Base-by-base conservation (phyloP, 1,284 basidiomycete genomes). In the Leccinum insolens region DNA sequence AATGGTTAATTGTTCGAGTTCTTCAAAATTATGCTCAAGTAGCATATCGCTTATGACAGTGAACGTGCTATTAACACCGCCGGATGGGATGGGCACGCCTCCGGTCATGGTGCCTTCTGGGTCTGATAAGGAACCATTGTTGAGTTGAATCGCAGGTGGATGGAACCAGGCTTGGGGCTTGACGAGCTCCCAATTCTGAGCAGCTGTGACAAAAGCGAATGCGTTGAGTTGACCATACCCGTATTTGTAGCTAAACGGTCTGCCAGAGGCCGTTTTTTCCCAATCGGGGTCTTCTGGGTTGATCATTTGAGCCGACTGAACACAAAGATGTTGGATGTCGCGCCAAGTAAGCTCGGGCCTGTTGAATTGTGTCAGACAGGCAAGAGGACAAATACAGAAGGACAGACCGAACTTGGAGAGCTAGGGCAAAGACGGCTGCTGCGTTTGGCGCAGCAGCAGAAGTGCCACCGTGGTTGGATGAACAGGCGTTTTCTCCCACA, bases 401-500 rank as follows among this genome's bases (percentile, higher is more conserved):
- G 52, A 81, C 89, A 69, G 72, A 94, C 93, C 95, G 87, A 62
- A 86, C 92, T 80, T 95, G 85, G 12, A 98, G 82, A 4, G 95
- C 95, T 12, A 98, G 86, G 17, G 95, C 94, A 77, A 96, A 91
- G 57, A 98, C 93, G 31, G 94, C 96, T 12, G 90, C 95, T 39
- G 94, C 97, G 65, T 99, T 94, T 1, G 98, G 98, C 3, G 98
- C 98, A 4, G 98, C 98, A 20, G 98, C 98, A 20, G 96, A 98
- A 1, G 98, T 99, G 17, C 98, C 98, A 22, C 98, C 98, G 76
- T 99, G 98, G 1, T 82, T 85, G 61, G 85, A 85, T 1, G 96
- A 88, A 79, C 98, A 99, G 69, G 89, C 86, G 72, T 94, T 88
- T 77, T 93, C 88, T 7, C 95, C 95, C 58, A 94, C 90, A 75